These are phyloP conservation scores for Ogataea zsoltii DNA, from an alignment of 805 yeast genomes.

Conservation along the genomic window DNA sequence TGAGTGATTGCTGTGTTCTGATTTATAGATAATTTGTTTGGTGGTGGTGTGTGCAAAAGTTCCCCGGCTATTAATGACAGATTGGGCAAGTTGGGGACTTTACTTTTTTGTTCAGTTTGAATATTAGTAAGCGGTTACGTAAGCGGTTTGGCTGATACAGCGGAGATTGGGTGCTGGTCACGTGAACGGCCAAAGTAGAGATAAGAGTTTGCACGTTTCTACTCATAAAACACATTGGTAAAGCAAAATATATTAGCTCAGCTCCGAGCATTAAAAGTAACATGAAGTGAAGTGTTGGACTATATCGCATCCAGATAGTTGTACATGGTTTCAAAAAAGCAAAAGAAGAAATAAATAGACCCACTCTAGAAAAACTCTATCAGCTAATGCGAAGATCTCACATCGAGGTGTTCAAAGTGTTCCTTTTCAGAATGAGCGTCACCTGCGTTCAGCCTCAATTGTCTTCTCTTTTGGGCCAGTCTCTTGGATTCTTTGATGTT, in stretches of 20 bases:
- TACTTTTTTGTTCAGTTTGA: not conserved
- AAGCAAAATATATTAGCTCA: too few species aligned
- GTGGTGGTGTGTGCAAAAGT: not conserved
- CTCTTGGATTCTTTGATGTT: conserved; percentile 67
- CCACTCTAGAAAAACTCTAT: not conserved
- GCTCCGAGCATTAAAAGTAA: too few species aligned
- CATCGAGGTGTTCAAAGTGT: conserved; percentile 13
- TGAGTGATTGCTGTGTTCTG: not conserved
- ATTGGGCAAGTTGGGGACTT: conserved; percentile 1
- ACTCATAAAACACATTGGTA: too few species aligned
- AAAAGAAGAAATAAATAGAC: not conserved
- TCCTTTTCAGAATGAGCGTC: conserved; percentile 1
- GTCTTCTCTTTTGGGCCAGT: conserved; percentile 49
- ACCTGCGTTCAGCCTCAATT: conserved; percentile 1
- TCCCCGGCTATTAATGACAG: conserved; percentile 6
- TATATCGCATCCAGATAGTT: conserved; percentile 4
- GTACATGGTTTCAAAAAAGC: not conserved
- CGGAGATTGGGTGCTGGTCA: too few species aligned
- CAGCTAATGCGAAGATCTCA: conserved; percentile 1
- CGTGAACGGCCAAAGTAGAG: too few species aligned
- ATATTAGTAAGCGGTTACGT: not conserved
- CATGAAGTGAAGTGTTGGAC: not conserved
- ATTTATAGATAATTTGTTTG: not conserved
- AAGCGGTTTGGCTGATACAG: too few species aligned
- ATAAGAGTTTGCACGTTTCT: too few species aligned